Evolutionary conservation across 352 stramenopile species (phyloP).

Genomic region (Globisporangium middletonii): DNA sequence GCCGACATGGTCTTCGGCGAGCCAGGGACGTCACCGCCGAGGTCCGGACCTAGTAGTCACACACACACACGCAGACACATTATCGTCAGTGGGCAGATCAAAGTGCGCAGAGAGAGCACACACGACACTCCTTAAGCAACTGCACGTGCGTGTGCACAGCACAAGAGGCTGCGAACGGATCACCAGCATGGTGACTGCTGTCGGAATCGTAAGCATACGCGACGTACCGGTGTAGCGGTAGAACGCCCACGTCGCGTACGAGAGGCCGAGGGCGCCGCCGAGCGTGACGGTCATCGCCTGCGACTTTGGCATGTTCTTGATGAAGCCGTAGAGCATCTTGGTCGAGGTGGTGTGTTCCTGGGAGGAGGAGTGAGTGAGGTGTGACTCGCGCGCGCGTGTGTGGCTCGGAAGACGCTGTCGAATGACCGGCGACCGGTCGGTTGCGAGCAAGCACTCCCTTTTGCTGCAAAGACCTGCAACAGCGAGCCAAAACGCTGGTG

Average conservation of each 20-base stretch:
- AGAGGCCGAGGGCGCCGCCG: conserved; percentile 28
- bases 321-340: conserved; percentile 58
- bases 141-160: not conserved
- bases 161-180: not conserved
- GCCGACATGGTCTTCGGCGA: conserved; percentile 63
- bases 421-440: too few relatives aligned
- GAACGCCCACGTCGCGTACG: conserved; percentile 41
- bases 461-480: too few relatives aligned
- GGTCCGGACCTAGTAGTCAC: conserved; percentile 42
- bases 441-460: too few relatives aligned
- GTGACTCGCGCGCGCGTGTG: too few relatives aligned
- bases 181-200: not conserved
- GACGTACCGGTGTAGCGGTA: conserved; percentile 61
- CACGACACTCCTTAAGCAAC: not conserved
- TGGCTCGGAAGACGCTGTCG: too few relatives aligned
- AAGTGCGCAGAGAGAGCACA: not conserved
- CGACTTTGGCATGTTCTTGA: conserved; percentile 63
- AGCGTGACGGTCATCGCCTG: conserved; percentile 47
- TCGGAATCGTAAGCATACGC: not conserved
- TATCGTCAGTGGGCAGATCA: not conserved
- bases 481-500: too few relatives aligned
- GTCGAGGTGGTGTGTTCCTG: not conserved
- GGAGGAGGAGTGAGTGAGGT: not conserved
- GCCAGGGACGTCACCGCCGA: conserved; percentile 41
- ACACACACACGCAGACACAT: conserved; percentile 1